These are phyloP conservation scores for Verticillium alfalfae DNA, from an alignment of 2,329 filamentous ascomycete genomes.

Conservation along the genomic window DNA sequence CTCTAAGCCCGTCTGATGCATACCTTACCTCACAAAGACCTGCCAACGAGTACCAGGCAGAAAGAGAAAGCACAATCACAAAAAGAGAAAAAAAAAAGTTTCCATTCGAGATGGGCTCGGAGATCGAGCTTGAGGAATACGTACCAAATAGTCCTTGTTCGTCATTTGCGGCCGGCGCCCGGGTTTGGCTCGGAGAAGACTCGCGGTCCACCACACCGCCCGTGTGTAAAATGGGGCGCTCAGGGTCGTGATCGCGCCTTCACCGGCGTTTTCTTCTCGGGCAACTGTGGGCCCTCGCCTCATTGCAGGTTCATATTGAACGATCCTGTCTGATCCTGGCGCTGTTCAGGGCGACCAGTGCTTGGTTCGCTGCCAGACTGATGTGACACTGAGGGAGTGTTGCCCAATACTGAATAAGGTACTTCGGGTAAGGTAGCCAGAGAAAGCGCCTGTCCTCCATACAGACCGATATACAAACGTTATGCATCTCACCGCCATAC, in stretches of 20 bases:
- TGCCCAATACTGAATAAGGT: too few species aligned
- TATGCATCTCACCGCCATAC: neutral
- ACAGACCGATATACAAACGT: too few species aligned
- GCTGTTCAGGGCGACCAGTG: neutral
- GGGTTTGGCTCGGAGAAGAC: conserved; percentile 1
- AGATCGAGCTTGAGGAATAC: neutral
- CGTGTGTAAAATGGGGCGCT: neutral
- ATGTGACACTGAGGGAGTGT: neutral
- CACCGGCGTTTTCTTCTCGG: neutral
- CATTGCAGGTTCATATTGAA: neutral
- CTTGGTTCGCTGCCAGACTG: neutral
- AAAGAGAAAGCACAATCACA: too few species aligned
- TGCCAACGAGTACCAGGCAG: too few species aligned
- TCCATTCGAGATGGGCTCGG: neutral
- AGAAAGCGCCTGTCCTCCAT: too few species aligned
- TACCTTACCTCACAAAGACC: too few species aligned
- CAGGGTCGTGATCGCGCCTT: neutral
- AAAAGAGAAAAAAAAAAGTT: neutral
- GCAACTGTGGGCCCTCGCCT: neutral
- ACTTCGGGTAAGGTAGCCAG: too few species aligned
- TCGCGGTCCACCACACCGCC: neutral
- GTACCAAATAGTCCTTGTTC: neutral
- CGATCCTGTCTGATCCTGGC: neutral
- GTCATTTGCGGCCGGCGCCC: neutral
- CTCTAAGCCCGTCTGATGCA: neutral